Conservation (phyloP, 331 rosid genomes). For the Malus hybrid region DNA sequence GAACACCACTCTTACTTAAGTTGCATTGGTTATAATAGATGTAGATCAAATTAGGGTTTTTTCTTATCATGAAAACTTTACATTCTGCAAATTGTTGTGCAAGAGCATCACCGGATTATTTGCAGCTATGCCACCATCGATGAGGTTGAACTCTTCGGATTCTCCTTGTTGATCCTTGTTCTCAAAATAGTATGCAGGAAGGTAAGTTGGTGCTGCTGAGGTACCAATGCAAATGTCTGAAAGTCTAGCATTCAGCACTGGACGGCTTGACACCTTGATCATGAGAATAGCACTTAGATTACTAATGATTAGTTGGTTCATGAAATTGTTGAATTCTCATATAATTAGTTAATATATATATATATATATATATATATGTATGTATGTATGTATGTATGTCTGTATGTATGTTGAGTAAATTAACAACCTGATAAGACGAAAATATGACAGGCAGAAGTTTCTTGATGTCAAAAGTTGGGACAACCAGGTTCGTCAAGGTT, state of each 20-base stretch:
- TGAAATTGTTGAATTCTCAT: neutral
- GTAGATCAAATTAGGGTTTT: too few species aligned
- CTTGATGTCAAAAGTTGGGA: constrained; percentile 53
- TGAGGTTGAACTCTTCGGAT: constrained; percentile 29
- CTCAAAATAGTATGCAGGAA: constrained; percentile 39
- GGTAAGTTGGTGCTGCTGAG: constrained; percentile 52
- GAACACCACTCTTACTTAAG: too few species aligned
- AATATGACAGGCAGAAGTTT: constrained; percentile 50
- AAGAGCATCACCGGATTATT: constrained; percentile 40
- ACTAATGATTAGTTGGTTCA: neutral
- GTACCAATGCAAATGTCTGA: constrained; percentile 51
- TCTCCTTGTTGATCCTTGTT: constrained; percentile 17
- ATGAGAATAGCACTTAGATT: neutral
- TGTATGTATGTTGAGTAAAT: neutral
- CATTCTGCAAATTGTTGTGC: neutral
- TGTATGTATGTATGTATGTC: too few species aligned
- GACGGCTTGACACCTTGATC: constrained; percentile 10
- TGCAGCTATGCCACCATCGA: constrained; percentile 50
- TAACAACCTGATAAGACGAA: constrained; percentile 42
- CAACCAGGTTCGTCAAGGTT: constrained; percentile 50
- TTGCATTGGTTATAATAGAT: too few species aligned
- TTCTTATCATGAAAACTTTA: too few species aligned
- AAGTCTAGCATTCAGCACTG: constrained; percentile 32
- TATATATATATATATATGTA: too few species aligned
- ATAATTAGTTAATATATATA: neutral